Base-by-base conservation (phyloP, 2,329 filamentous ascomycete species). In the Ceratocystiopsis brevicomis region DNA sequence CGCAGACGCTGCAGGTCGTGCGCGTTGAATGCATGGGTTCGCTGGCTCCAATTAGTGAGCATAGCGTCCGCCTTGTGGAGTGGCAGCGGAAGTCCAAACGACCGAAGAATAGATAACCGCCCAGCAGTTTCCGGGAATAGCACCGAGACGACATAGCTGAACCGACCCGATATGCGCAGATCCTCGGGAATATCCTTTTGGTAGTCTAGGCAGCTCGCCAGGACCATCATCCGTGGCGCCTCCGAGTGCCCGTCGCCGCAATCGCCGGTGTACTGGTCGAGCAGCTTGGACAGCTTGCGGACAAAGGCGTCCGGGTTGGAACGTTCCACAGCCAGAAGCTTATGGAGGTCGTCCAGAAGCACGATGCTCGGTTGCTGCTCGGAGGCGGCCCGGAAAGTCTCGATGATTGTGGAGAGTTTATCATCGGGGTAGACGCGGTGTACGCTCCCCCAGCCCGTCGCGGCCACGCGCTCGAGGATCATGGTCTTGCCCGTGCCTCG, bases 21-120 rank as follows among this genome's bases (percentile, higher is more conserved):
- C 1, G 81, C 81, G 32, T 84, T 92, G 57, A 84, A 95, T 4
- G 87, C 88, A 54, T 95, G 86, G 0, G 87, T 92, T 44, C 76
- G 73, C 48, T 81, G 73, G 37, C 79, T 79, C 38, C 93, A 62
- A 16, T 67, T 62, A 4, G 67, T 61, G 16, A 85, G 60, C 11
- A 75, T 62, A 1, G 61, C 59, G 3, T 78, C 66, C 43, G 59
- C 64, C 10, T 63, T 62, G 10, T 63, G 67, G 4, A 65, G 53
- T n/a, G 56, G 61, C 39, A 73, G 62, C 25, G 56, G 61, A 14
- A 62, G 63, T 40, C 62, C 54, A 46, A 81, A 64, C 8, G 72
- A 73, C 30, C 73, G 68, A 18, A 95, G 59, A 13, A 95, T 93
- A 30, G 84, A 76, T 40, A 75, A 71, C 36, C 88, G 72, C 44